These are phyloP conservation scores for Colletotrichum chrysophilum DNA, from an alignment of 2,329 filamentous ascomycete species.

Conservation along the genomic window DNA sequence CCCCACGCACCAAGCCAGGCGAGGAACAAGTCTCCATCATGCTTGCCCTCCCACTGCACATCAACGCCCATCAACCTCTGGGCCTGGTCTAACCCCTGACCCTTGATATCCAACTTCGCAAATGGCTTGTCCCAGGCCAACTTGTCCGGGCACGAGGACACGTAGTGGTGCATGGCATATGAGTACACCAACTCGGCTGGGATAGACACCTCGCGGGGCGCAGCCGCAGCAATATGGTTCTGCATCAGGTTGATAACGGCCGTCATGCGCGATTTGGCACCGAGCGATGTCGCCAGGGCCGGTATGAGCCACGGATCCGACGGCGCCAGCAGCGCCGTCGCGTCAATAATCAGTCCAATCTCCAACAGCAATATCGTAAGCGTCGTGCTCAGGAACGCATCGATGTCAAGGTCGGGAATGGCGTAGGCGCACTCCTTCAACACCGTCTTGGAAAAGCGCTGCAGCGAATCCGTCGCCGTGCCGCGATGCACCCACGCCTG, in stretches of 20 bases:
- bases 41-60: conserved; percentile 21
- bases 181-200: conserved; percentile 36
- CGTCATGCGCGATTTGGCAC: conserved; percentile 37
- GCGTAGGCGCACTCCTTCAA: conserved; percentile 32
- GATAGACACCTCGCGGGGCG: conserved; percentile 37
- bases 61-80: neutral
- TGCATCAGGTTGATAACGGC: conserved; percentile 46
- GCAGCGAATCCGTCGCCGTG: conserved; percentile 36
- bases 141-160: conserved; percentile 26
- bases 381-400: conserved; percentile 31
- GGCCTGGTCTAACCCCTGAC: neutral
- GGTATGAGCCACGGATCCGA: conserved; percentile 39
- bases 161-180: conserved; percentile 34
- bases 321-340: conserved; percentile 27
- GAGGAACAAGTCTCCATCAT: conserved; percentile 30
- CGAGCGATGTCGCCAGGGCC: conserved; percentile 34
- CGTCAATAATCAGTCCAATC: conserved; percentile 35
- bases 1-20: conserved; percentile 44
- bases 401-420: conserved; percentile 23
- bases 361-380: conserved; percentile 31
- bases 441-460: conserved; percentile 34
- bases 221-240: conserved; percentile 33
- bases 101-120: neutral
- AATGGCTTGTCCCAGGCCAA: neutral
- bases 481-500: conserved; percentile 41